Conservation (phyloP, 2,329 filamentous ascomycete genomes). For the Diaporthe batatas region DNA sequence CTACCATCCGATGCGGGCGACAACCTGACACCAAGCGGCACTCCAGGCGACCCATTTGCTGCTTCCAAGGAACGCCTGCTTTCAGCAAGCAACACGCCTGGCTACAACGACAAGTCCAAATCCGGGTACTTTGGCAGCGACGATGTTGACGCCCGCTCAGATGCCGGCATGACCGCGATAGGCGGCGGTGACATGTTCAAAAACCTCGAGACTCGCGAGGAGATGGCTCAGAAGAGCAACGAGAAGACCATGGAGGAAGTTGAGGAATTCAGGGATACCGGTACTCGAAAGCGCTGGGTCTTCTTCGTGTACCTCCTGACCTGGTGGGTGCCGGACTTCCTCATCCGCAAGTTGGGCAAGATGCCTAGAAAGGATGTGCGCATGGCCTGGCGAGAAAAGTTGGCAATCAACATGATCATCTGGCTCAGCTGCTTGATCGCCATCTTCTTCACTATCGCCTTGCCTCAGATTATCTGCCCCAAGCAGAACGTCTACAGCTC, state of each 20-base stretch:
- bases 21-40: conserved; percentile 62
- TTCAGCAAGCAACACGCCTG: conserved; percentile 67
- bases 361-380: conserved; percentile 95
- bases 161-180: conserved; percentile 91
- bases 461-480: conserved; percentile 90
- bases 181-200: conserved; percentile 98
- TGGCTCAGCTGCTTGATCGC: conserved; percentile 86
- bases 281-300: conserved; percentile 91
- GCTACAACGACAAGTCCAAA: conserved; percentile 80
- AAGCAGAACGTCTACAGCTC: conserved; percentile 89
- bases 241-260: conserved; percentile 92
- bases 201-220: conserved; percentile 91
- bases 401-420: conserved; percentile 98
- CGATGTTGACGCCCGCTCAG: conserved; percentile 87
- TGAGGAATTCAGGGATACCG: conserved; percentile 82
- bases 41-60: conserved; percentile 69
- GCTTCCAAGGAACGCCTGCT: conserved; percentile 73
- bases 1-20: conserved; percentile 73
- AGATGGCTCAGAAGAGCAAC: conserved; percentile 95
- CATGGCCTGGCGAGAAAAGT: conserved; percentile 94
- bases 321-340: conserved; percentile 87
- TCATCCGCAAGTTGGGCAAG: conserved; percentile 80
- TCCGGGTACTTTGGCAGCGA: conserved; percentile 84
- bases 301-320: conserved; percentile 86
- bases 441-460: conserved; percentile 90